A percentile compares a stretch with the other conserved stretches of the same genome.
Evolutionary conservation across 2,329 filamentous ascomycete genomes (phyloP).

Genomic region (Arthrobotrys entomopaga): DNA sequence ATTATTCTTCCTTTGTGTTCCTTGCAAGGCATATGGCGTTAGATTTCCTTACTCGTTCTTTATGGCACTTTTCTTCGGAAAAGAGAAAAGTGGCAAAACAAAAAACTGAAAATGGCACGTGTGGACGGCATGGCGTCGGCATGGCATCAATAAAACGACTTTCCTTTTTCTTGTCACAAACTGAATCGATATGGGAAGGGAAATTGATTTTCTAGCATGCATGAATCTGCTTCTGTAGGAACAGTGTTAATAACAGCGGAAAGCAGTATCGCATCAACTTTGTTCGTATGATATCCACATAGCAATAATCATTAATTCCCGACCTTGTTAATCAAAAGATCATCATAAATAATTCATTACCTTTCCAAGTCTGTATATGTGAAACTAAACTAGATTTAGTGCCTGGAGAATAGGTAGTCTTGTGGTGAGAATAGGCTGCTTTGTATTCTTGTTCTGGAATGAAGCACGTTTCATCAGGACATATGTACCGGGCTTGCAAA

Average conservation of each 20-base stretch:
- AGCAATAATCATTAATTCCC: slow-evolving; percentile 12
- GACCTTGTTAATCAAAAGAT: too few species aligned
- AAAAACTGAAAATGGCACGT: background rate
- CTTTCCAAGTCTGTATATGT: too few species aligned
- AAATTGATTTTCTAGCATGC: background rate
- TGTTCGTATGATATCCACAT: slow-evolving; percentile 20
- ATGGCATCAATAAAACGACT: background rate
- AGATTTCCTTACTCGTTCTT: background rate
- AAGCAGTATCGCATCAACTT: slow-evolving; percentile 8
- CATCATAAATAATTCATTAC: too few species aligned
- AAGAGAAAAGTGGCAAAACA: background rate
- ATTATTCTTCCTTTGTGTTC: background rate
- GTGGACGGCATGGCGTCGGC: background rate
- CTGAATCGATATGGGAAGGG: background rate
- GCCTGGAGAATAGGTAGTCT: too few species aligned
- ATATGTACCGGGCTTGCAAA: too few species aligned
- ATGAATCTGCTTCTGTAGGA: background rate
- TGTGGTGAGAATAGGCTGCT: too few species aligned
- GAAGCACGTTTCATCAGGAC: too few species aligned
- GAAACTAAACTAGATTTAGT: too few species aligned
- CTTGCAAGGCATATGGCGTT: slow-evolving; percentile 34
- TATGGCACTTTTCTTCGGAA: background rate
- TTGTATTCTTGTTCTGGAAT: too few species aligned
- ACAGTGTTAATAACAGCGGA: background rate
- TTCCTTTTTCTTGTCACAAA: background rate